Conservation (phyloP, 2,329 filamentous ascomycete genomes). For the Nemania abortiva region DNA sequence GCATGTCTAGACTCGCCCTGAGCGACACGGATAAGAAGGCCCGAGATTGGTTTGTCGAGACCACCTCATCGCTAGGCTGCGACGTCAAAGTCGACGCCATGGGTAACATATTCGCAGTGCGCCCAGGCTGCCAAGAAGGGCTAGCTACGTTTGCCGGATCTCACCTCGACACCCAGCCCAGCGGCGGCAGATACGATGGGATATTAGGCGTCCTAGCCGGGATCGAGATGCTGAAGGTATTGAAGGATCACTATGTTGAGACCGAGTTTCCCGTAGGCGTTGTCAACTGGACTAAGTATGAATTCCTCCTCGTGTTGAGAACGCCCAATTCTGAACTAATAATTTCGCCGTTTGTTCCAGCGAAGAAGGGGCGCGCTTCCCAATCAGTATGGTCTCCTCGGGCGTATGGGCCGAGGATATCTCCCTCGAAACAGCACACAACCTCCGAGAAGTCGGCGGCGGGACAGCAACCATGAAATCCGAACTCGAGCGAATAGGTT, state of each 20-base stretch:
- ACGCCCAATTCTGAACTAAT: neutral
- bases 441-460: constrained; percentile 70
- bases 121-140: constrained; percentile 69
- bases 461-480: constrained; percentile 73
- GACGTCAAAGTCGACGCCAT: constrained; percentile 77
- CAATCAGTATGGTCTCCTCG: constrained; percentile 78
- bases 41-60: constrained; percentile 80
- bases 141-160: constrained; percentile 77
- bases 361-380: constrained; percentile 85
- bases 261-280: constrained; percentile 80
- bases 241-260: constrained; percentile 75
- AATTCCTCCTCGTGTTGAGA: neutral
- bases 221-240: constrained; percentile 76
- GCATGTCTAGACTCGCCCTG: constrained; percentile 80
- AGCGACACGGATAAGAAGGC: constrained; percentile 78
- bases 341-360: constrained; percentile 2
- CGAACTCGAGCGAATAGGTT: constrained; percentile 79
- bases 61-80: constrained; percentile 73
- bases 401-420: constrained; percentile 82
- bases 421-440: constrained; percentile 69
- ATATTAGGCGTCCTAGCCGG: constrained; percentile 80
- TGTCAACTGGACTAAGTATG: constrained; percentile 79
- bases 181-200: constrained; percentile 79
- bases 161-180: constrained; percentile 75
- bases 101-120: constrained; percentile 83